These are phyloP conservation scores for Carex parvula DNA, from an alignment of 176 grass and related monocot species.

Conservation along the genomic window DNA sequence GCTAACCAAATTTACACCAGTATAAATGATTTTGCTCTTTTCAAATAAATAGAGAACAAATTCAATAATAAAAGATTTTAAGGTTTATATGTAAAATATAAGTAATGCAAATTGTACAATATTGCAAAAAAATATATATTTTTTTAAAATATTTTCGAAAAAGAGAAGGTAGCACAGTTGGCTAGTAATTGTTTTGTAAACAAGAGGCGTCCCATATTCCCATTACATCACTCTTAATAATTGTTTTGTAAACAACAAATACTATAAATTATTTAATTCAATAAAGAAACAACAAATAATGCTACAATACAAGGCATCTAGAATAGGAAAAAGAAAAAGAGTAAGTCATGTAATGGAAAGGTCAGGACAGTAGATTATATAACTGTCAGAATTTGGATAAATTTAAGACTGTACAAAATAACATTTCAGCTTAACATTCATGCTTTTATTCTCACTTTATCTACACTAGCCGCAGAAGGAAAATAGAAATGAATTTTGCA, in stretches of 20 bases:
- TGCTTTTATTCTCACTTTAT: slow-evolving; percentile 19
- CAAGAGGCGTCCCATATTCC: too few relatives aligned
- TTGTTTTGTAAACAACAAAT: background rate
- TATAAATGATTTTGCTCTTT: background rate
- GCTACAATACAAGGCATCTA: background rate
- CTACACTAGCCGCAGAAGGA: background rate
- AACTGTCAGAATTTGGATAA: background rate
- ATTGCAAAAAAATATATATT: too few relatives aligned
- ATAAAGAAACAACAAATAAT: background rate
- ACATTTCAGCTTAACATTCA: slow-evolving; percentile 7
- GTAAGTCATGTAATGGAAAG: background rate
- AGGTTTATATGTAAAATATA: too few relatives aligned
- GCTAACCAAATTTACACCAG: background rate
- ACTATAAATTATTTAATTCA: background rate
- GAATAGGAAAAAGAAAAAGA: background rate
- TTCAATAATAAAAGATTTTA: background rate
- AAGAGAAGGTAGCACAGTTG: too few relatives aligned
- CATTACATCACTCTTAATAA: too few relatives aligned
- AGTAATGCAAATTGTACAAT: too few relatives aligned
- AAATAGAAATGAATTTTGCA: background rate
- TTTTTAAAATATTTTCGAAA: too few relatives aligned
- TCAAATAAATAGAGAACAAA: background rate
- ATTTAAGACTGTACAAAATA: slow-evolving; percentile 4
- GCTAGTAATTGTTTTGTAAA: background rate
- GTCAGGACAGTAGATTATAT: background rate